Evolutionary conservation across 2,329 filamentous ascomycete genomes (phyloP).

Genomic region (Ilyonectria destructans): DNA sequence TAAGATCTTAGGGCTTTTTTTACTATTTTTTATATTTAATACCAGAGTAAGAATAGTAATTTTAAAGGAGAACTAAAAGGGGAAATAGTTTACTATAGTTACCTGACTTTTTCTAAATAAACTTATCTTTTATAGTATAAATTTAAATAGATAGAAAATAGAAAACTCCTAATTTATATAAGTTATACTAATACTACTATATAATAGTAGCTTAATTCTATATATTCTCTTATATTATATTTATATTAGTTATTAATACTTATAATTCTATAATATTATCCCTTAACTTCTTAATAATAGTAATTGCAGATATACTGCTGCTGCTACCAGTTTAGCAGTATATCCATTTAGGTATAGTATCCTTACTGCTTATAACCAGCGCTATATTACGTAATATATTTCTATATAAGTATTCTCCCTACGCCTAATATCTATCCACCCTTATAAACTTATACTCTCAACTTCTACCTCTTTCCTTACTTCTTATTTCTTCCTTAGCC

Average conservation of each 20-base stretch:
- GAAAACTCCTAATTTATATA: neutral
- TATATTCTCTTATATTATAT: neutral
- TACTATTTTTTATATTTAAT: conserved; percentile 1
- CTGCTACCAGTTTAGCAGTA: neutral
- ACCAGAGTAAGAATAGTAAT: neutral
- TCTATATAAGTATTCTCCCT: neutral
- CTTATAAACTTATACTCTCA: neutral
- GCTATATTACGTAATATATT: neutral
- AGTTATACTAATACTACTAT: neutral
- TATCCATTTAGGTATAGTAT: neutral
- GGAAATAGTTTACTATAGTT: neutral
- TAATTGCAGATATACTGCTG: neutral
- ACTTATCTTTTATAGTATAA: neutral
- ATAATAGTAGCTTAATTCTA: neutral
- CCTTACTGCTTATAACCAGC: neutral
- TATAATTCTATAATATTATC: neutral
- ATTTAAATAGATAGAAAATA: neutral
- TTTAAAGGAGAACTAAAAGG: neutral
- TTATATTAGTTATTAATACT: neutral
- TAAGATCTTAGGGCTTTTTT: neutral
- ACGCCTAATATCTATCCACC: neutral
- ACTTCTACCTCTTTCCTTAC: neutral
- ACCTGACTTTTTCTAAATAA: neutral
- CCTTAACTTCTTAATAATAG: neutral
- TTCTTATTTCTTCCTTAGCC: neutral